Evolutionary conservation across 1,284 basidiomycete genomes (phyloP), one percentile per base, ranked within the genome.

Genomic region (Chondrostereum purpureum): DNA sequence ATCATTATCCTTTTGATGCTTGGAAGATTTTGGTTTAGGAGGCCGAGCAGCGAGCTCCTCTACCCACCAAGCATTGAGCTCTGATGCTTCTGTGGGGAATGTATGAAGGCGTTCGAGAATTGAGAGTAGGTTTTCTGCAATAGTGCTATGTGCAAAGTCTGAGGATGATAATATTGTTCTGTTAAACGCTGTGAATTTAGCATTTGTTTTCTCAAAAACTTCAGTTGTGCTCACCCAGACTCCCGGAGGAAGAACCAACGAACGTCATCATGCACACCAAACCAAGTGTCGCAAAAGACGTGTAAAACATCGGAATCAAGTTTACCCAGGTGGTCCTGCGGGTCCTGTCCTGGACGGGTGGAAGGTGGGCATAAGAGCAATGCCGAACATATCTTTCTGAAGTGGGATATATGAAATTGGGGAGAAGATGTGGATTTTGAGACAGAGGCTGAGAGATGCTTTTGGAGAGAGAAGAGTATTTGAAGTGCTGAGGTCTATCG

Each of bases 161-260:
- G 58, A 16, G 72, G 68, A 41, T 73, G 56, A 8, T 10, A 38
- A 38, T 8, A n/a, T n/a, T 8, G 37, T 21, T 23, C 39, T 44
- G 27, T 43, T 5, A 44, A 33, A 39, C 42, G 33, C 4, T 4
- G 33, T 11, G 5, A 44, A 38, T 1, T 40, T 47, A 16, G 17
- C n/a, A 14, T 11, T 11, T 22, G 17, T 1, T n/a, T 37, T 38
- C 24, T 10, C 39, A 14, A 42, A 44, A 14, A 10, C 45, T 14
- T 43, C 13, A 20, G 27, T 8, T 8, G 33, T 37, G 67, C 80
- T 43, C 67, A 91, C 85, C 75, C 78, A 20, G 88, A 72, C 57
- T 96, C 92, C 31, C 88, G 79, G 49, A 97, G 77, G 67, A 96
- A 96, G 63, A 89, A 91, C 84, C 89, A 96, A 47, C 94, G 81